Base-by-base conservation (phyloP, 2,329 filamentous ascomycete genomes). In the Exophiala oligosperma region DNA sequence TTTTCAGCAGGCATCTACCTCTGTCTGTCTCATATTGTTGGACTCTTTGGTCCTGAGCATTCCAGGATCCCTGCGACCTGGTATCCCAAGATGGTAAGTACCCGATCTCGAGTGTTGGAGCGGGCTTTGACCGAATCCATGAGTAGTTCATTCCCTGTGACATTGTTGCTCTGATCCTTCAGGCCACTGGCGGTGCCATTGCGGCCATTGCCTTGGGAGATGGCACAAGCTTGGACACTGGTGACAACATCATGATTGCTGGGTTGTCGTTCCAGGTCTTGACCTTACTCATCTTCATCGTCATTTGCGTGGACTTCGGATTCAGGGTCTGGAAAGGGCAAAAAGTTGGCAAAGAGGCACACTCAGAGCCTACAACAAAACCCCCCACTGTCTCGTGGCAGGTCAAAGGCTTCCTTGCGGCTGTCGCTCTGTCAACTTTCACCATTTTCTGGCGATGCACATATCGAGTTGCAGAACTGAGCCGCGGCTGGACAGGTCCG, bases 191-290 rank as follows among this genome's bases (percentile, higher is more conserved):
- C 43, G 85, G 84, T n/a, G 83, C 75, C 32, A 68, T 86, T 53
- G 78, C 81, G 23, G 75, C 79, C 5, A 69, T 74, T 9, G 74
- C 78, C n/a, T 17, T 17, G 17, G 68, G 76, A 52, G 64, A 74
- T 46, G 54, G 73, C 3, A 68, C 68, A 14, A 64, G 73, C 12
- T 61, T 73, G 0, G 57, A 65, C 21, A 64, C 67, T 0, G 86
- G 84, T n/a, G 78, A 81, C 61, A 74, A 87, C 67, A 81, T 88
- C 72, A 86, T 85, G 79, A 77, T 89, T 17, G 83, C 83, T 87
- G 86, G 86, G 54, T 56, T 63, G 40, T 4, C 75, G 87, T 37
- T 62, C 77, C 43, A 69, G 79, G 61, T 60, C 6, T 38, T 54
- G 4, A 57, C 59, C 11, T 74, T 88, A 32, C 63, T 77, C 38